Evolutionary conservation across 1,284 basidiomycete species (phyloP), one percentile per base, ranked within the genome.

Genomic region (Naganishia albida): DNA sequence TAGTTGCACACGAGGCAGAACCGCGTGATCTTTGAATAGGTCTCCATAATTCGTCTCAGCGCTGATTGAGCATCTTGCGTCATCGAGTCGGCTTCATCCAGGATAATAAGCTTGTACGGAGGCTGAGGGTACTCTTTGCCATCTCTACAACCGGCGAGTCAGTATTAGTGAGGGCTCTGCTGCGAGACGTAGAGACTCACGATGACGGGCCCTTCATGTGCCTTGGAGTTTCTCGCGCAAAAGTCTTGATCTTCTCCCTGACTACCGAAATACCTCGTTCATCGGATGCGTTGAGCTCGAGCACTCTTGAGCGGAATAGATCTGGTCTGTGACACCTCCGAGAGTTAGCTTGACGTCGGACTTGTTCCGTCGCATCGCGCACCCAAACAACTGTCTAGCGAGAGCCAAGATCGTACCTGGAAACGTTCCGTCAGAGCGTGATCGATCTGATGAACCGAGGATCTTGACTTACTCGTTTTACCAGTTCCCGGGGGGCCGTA

Each of bases 1-100:
- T 99, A 99, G 82, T 99, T 99, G 83, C 96, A 99, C 6, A 99
- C 92, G 23, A 99, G 83, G 80, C 96, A 99, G 81, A 99, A 99
- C 4, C 96, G 85, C 40, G 96, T 99, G 75, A 98, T 99, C 56
- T 89, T 85, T 7, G 92, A 93, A 75, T 99, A 94, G 42, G 88
- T 94, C 80, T 99, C 96, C 96, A 99, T 99, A 75, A 99, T 99
- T 25, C 96, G 86, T 55, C 95, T 85, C 49, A 99, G 81, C 0
- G 95, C 95, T 53, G 89, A 93, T 79, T 99, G 95, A 1, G 95
- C 95, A 76, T 99, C 95, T 79, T 99, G 96, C 7, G 95, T 99
- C 95, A 99, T 99, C 15, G 92, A 95, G 77, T 99, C 96, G 43
- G 96, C 96, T 81, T 99, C 96, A 74, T 99, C 96, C 20, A 99